Percentiles rank a stretch among this genome's conserved stretches.
These are phyloP conservation scores for Cystofilobasidium ferigula DNA, from an alignment of 768 basidiomycete species.

Conservation along the genomic window DNA sequence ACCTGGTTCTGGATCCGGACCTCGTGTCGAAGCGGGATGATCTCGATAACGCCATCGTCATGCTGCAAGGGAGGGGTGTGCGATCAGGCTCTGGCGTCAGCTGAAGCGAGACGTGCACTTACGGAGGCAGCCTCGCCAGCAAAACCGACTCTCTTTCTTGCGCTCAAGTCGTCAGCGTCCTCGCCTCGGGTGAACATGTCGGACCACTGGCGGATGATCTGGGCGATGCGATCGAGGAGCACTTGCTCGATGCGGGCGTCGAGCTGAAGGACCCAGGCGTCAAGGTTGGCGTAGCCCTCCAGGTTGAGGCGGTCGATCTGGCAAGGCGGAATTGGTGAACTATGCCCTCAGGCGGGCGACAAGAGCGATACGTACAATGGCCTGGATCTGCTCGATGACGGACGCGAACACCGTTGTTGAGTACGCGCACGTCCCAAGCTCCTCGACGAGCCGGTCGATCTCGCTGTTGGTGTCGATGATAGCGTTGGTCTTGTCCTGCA, in stretches of 20 bases:
- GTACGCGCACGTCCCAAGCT: slow-evolving; percentile 76
- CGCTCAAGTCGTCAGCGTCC: slow-evolving; percentile 41
- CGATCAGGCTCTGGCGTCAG: too few relatives aligned
- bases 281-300: slow-evolving; percentile 89
- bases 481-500: slow-evolving; percentile 82
- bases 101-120: too few relatives aligned
- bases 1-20: slow-evolving; percentile 98
- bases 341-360: not conserved
- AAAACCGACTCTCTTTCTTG: slow-evolving; percentile 27
- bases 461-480: slow-evolving; percentile 85
- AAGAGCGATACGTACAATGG: slow-evolving; percentile 49
- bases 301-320: slow-evolving; percentile 89
- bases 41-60: slow-evolving; percentile 42
- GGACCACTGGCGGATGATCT: slow-evolving; percentile 79
- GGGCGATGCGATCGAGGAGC: slow-evolving; percentile 58
- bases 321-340: not conserved
- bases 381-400: slow-evolving; percentile 66
- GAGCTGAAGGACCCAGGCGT: slow-evolving; percentile 77
- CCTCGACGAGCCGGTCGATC: slow-evolving; percentile 70
- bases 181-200: slow-evolving; percentile 68
- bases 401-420: slow-evolving; percentile 69
- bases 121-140: slow-evolving; percentile 61
- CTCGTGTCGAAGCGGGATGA: slow-evolving; percentile 85
- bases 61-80: not conserved
- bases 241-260: slow-evolving; percentile 71